Evolutionary conservation across 768 basidiomycete genomes (phyloP), one percentile per base, ranked within the genome.

Genomic region (Phaeotremella fagi): DNA sequence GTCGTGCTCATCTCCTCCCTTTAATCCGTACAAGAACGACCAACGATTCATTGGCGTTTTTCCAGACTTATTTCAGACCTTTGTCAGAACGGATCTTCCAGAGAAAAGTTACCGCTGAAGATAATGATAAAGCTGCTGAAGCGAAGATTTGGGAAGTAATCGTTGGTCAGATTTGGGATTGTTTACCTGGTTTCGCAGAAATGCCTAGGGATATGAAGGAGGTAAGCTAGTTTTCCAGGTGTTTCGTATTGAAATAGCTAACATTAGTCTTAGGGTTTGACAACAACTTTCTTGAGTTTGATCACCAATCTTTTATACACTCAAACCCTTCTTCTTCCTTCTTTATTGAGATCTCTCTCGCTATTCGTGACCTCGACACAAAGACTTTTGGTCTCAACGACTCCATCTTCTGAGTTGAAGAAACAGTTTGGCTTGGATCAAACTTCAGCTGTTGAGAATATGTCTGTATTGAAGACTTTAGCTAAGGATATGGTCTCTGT

Each of bases 121-220:
- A 79, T 5, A 85, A 60, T 0, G 81, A 80, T 46, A 63, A 73
- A 54, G 61, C 52, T 3, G 84, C 87, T 0, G 91, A 98, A 74
- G 87, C 86, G 14, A 99, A 98, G 75, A 85, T 98, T 31, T 99
- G 90, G 89, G 87, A 83, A 59, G 90, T 94, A 11, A 80, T 98
- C 41, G 84, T 97, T 22, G 84, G 85, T 9, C 95, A 99, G 73
- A 83, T 94, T 18, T 99, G 95, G 95, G 79, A 83, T 23, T 88
- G 92, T 23, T 80, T 98, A 35, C 83, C 83, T 4, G 90, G 91
- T 1, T 99, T 98, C 76, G 94, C 90, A 72, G 83, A 85, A 70
- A 83, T 83, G 23, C 80, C 87, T 12, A 65, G 79, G n/a, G 88
- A 97, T 72, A 76, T 95, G 35, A 77, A 80, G 61, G 76, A 83